Conservation (phyloP, 768 basidiomycete species). For the Candolleomyces eurysporus region DNA sequence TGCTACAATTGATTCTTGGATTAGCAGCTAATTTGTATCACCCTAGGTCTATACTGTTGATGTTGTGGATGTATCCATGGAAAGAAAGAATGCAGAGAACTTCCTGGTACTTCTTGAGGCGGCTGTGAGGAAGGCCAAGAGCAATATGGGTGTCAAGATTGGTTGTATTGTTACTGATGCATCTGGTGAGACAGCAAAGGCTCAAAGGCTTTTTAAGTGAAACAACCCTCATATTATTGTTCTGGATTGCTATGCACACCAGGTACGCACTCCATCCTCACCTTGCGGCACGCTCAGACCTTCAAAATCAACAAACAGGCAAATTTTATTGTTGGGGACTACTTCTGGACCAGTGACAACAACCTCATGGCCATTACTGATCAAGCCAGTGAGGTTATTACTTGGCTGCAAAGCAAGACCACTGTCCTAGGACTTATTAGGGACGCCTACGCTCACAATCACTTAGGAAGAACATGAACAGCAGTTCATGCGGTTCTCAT, state of each 20-base stretch:
- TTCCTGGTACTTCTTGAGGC: slow-evolving; percentile 21
- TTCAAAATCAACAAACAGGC: slow-evolving; percentile 20
- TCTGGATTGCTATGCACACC: slow-evolving; percentile 31
- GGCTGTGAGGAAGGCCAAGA: slow-evolving; percentile 17
- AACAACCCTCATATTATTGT: slow-evolving; percentile 22
- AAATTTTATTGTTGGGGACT: slow-evolving; percentile 40
- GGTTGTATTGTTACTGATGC: slow-evolving; percentile 33
- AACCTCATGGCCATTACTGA: slow-evolving; percentile 18
- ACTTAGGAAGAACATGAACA: neutral
- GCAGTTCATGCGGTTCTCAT: slow-evolving; percentile 33
- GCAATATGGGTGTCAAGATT: slow-evolving; percentile 23
- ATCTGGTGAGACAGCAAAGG: slow-evolving; percentile 32
- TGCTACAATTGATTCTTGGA: neutral
- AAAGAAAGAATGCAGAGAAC: slow-evolving; percentile 29
- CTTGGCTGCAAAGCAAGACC: slow-evolving; percentile 37
- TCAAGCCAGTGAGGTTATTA: slow-evolving; percentile 34
- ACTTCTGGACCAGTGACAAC: slow-evolving; percentile 25
- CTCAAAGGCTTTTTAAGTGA: slow-evolving; percentile 11
- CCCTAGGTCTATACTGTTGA: slow-evolving; percentile 27
- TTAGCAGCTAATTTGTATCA: neutral
- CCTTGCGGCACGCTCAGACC: neutral
- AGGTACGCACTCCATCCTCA: slow-evolving; percentile 6
- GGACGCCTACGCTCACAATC: slow-evolving; percentile 17
- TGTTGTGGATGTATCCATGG: slow-evolving; percentile 28
- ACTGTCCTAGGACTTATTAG: slow-evolving; percentile 27